phyloP scores from a whole-genome alignment of 2,329 filamentous ascomycete genomes.

The Trichoderma sp. region DNA sequence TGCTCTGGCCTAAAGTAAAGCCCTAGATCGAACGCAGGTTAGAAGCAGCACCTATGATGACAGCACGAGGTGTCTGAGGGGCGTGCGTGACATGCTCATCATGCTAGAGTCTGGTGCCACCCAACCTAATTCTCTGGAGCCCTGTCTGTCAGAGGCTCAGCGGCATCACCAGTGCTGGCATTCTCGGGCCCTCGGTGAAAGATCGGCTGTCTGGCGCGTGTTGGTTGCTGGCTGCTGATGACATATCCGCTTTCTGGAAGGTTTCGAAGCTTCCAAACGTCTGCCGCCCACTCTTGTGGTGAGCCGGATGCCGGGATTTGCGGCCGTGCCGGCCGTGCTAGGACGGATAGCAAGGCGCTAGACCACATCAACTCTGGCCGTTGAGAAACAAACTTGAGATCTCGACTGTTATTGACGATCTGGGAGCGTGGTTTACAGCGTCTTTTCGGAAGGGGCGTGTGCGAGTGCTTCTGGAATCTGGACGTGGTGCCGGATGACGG shows the following conservation, averaged over 20 bases:
- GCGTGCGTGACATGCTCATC: conserved; percentile 9
- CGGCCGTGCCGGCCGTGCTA: conserved; percentile 15
- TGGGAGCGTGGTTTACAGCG: not conserved
- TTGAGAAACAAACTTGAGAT: not conserved
- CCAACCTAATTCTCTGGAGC: conserved; percentile 20
- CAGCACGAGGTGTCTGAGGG: not conserved
- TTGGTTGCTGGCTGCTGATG: not conserved
- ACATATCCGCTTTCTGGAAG: conserved; percentile 15
- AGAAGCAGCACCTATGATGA: not conserved
- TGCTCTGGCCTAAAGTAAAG: not conserved
- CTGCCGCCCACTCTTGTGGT: not conserved
- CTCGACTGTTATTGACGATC: not conserved
- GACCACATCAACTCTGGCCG: not conserved
- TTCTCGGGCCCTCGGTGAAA: not conserved
- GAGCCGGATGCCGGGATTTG: conserved; percentile 20
- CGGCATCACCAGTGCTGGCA: not conserved
- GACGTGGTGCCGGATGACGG: not conserved
- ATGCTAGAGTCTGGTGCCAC: conserved; percentile 19
- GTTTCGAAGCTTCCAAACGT: conserved; percentile 8
- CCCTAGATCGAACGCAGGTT: not conserved
- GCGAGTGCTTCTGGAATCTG: not conserved
- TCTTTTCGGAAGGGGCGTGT: not conserved
- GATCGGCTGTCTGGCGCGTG: conserved; percentile 10
- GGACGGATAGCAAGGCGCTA: not conserved
- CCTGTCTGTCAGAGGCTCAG: not conserved